phyloP scores from a whole-genome alignment of 768 basidiomycete species.

The Lactarius psammicola region DNA sequence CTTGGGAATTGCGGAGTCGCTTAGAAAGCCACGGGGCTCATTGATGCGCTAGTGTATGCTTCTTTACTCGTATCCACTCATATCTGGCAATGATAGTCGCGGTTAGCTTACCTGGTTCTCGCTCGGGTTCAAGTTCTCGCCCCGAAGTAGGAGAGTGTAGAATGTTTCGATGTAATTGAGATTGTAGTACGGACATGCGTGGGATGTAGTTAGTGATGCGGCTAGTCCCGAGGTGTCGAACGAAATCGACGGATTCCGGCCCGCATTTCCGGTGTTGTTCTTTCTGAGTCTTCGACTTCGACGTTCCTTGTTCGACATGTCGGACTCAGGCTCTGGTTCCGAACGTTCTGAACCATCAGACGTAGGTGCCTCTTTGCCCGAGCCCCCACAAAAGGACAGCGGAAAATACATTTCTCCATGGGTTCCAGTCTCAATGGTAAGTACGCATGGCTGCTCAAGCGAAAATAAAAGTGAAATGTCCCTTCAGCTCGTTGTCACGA shows the following conservation, averaged over 20 bases:
- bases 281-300: too few species aligned
- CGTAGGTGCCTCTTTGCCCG: not conserved
- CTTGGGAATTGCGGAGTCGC: constrained; percentile 54
- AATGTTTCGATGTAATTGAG: not conserved
- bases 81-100: not conserved
- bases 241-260: not conserved
- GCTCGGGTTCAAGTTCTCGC: not conserved
- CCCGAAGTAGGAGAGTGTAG: not conserved
- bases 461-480: not conserved
- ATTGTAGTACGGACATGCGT: too few species aligned
- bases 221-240: too few species aligned
- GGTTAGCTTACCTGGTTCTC: not conserved
- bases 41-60: constrained; percentile 36
- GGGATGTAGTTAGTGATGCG: too few species aligned
- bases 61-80: not conserved
- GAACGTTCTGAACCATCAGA: not conserved
- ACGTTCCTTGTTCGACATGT: not conserved
- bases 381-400: not conserved
- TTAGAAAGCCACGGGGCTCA: constrained; percentile 54
- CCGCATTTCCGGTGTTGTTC: not conserved
- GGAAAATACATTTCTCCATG: constrained; percentile 9
- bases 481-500: constrained; percentile 35
- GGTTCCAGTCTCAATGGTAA: constrained; percentile 27
- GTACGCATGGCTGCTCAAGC: not conserved
- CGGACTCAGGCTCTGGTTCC: not conserved